Evolutionary conservation across 2,329 filamentous ascomycete genomes (phyloP).

Genomic region (Colletotrichum neosansevieriae): DNA sequence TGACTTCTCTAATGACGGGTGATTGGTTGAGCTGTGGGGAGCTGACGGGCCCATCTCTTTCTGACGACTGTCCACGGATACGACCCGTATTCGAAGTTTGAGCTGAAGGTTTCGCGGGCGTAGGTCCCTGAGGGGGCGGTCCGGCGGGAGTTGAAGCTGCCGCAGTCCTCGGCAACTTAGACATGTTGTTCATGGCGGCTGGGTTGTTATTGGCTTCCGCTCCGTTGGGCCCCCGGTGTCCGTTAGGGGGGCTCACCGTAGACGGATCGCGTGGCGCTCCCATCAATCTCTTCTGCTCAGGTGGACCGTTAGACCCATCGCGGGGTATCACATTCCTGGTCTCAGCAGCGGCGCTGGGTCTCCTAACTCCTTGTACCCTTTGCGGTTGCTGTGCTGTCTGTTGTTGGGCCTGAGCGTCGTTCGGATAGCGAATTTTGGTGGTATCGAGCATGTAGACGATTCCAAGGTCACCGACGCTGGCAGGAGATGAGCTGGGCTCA

Average conservation of each 20-base stretch:
- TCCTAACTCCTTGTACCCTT: slow-evolving; percentile 54
- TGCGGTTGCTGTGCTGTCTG: slow-evolving; percentile 51
- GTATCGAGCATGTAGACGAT: slow-evolving; percentile 95
- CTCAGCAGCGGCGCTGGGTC: slow-evolving; percentile 57
- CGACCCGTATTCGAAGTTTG: slow-evolving; percentile 57
- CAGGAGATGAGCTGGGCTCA: slow-evolving; percentile 89
- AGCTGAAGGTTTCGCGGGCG: slow-evolving; percentile 60
- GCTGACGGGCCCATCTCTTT: slow-evolving; percentile 52
- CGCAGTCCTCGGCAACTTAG: slow-evolving; percentile 56
- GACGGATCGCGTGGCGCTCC: slow-evolving; percentile 51
- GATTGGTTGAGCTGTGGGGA: slow-evolving; percentile 57
- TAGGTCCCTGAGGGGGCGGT: slow-evolving; percentile 67
- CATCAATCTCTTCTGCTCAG: slow-evolving; percentile 63
- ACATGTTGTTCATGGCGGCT: slow-evolving; percentile 48
- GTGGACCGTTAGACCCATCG: slow-evolving; percentile 64
- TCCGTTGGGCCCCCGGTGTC: slow-evolving; percentile 55
- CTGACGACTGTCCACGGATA: slow-evolving; percentile 62
- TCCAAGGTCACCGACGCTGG: slow-evolving; percentile 85
- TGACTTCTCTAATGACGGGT: slow-evolving; percentile 56
- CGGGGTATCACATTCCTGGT: slow-evolving; percentile 57
- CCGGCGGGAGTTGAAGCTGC: slow-evolving; percentile 52
- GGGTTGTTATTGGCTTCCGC: slow-evolving; percentile 51
- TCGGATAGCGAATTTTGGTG: slow-evolving; percentile 95
- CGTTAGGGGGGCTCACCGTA: slow-evolving; percentile 55
- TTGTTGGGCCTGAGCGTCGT: slow-evolving; percentile 68